Evolutionary conservation across 2,329 filamentous ascomycete genomes (phyloP), one percentile per base, ranked within the genome.

Genomic region (Fusarium udum): DNA sequence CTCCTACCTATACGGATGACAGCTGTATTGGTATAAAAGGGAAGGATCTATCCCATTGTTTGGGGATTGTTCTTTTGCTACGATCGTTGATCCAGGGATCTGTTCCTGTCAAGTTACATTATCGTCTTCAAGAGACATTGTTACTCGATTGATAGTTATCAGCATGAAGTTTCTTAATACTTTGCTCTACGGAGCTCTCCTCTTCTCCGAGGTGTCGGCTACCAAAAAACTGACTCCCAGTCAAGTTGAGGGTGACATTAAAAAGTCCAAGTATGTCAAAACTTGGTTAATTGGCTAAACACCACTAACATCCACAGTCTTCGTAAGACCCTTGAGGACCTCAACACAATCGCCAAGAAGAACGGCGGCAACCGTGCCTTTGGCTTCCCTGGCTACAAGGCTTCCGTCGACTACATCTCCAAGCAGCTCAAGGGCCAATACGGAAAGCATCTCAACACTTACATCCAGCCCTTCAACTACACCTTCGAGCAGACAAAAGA

Each of bases 321-420:
- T 26, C 83, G 87, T 78, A 82, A 84, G 61, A 87, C 87, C 51
- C 85, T 91, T n/a, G 82, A 84, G 75, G 83, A 85, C 64, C 82
- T 91, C 11, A 83, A 90, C 76, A 80, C 84, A 48, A 90, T 91
- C 61, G 89, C 84, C 18, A 80, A 80, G 36, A 82, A 85, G 58
- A 87, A 91, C 74, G 88, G 87, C 43, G 89, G 88, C 22, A 90
- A 90, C 79, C 84, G 89, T 57, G 89, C 89, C 10, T 90, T 89
- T 65, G 89, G 89, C 20, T 81, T 87, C 15, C 87, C 88, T 3
- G 89, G 89, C 20, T 91, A 86, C 82, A 84, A 85, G 57, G 89
- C 88, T 4, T 90, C 88, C 1, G 79, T 87, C 24, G 87, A 91
- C 73, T 91, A 87, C 75, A 81, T 91, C 64, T 82, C 88, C 10